Percentiles rank a stretch among this genome's conserved stretches.
Conservation (phyloP, 495 filamentous ascomycete species). For the Aspergillus mulundensis region DNA sequence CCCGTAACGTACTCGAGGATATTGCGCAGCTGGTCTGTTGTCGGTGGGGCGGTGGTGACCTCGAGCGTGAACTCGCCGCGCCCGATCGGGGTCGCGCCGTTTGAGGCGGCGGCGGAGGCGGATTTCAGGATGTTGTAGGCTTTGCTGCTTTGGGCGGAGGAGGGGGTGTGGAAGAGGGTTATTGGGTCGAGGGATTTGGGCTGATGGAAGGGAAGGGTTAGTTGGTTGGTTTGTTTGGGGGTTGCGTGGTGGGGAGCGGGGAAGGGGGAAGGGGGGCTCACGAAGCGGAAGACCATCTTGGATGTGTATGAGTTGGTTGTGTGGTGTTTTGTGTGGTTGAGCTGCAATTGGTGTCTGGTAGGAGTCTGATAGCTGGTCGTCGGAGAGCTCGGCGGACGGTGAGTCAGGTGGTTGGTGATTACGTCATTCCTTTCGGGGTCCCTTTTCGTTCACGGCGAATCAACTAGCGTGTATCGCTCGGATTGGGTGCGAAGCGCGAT, state of each 20-base stretch:
- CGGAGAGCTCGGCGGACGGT: not conserved
- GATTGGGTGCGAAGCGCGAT: no score
- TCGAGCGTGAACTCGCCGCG: constrained; percentile 78
- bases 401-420: constrained; percentile 5
- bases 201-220: constrained; percentile 30
- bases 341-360: not conserved
- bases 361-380: not conserved
- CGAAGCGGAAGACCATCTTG: constrained; percentile 44
- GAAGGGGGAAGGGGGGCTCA: constrained; percentile 23
- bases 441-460: not conserved
- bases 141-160: constrained; percentile 57
- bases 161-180: constrained; percentile 89
- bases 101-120: constrained; percentile 54
- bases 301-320: not conserved
- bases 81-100: constrained; percentile 44
- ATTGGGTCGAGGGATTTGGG: constrained; percentile 84
- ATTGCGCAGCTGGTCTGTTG: constrained; percentile 74
- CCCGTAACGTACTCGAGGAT: constrained; percentile 81
- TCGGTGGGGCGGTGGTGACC: constrained; percentile 76
- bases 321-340: not conserved
- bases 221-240: constrained; percentile 5
- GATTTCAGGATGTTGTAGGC: constrained; percentile 72
- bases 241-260: not conserved
- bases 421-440: not conserved
- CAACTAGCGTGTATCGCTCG: no score